Evolutionary conservation across 129 eudicot genomes (phyloP).

Genomic region (Pittosporum tobira): DNA sequence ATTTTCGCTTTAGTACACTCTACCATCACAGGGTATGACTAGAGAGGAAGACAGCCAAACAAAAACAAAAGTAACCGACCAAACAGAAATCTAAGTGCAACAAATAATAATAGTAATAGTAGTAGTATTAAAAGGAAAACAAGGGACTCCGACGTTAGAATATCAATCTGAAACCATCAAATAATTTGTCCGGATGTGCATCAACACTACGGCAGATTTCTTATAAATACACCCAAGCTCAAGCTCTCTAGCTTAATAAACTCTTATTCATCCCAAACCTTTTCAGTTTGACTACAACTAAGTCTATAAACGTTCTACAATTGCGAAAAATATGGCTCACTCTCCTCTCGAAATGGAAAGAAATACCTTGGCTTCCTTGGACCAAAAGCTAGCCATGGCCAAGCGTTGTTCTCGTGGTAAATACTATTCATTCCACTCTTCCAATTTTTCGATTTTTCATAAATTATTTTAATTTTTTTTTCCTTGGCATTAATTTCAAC

Average conservation of each 20-base stretch:
- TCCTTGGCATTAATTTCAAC: too few species aligned
- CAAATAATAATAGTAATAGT: too few species aligned
- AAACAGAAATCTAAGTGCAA: background rate
- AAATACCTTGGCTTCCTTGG: slow-evolving; percentile 40
- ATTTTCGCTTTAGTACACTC: too few species aligned
- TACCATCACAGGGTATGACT: too few species aligned
- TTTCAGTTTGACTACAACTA: background rate
- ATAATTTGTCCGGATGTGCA: slow-evolving; percentile 12
- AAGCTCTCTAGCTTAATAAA: background rate
- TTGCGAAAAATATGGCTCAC: slow-evolving; percentile 25
- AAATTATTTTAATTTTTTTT: too few species aligned
- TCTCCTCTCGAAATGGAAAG: slow-evolving; percentile 29
- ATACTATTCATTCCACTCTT: background rate
- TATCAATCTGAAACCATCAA: slow-evolving; percentile 45
- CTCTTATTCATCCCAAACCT: slow-evolving; percentile 13
- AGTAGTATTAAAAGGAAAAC: slow-evolving; percentile 11
- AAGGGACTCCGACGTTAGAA: slow-evolving; percentile 16
- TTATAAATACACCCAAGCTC: slow-evolving; percentile 25
- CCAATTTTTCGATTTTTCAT: too few species aligned
- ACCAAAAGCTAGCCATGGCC: slow-evolving; percentile 76
- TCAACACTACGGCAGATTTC: background rate
- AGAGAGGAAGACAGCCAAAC: background rate
- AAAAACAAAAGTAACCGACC: background rate
- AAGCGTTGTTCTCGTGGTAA: slow-evolving; percentile 80
- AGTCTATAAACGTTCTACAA: background rate